phyloP scores from a whole-genome alignment of 176 grass and related monocot species.

The Poa annua region DNA sequence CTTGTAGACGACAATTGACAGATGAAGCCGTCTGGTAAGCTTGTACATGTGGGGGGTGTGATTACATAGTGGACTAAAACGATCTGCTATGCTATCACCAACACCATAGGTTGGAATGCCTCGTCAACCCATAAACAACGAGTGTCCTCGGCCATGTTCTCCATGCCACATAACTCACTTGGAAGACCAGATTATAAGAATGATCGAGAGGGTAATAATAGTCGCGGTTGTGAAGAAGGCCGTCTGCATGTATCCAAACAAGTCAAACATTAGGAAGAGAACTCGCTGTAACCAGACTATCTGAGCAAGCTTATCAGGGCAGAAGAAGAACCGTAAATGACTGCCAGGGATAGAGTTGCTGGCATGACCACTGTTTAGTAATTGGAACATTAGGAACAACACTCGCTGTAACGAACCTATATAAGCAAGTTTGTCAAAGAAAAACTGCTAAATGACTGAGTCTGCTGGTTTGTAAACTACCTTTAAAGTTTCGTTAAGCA shows the following conservation, averaged over 20 bases:
- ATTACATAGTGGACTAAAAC: constrained; percentile 4
- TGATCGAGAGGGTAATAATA: constrained; percentile 19
- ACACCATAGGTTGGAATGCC: constrained; percentile 14
- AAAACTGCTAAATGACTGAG: neutral
- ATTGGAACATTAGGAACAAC: neutral
- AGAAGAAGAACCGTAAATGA: neutral
- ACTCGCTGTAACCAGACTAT: neutral
- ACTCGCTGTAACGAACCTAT: neutral
- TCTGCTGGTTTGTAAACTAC: neutral
- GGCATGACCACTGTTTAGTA: neutral
- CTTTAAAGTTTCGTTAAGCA: neutral
- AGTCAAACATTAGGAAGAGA: neutral
- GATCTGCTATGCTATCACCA: constrained; percentile 21
- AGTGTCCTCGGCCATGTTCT: neutral
- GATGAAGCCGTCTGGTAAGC: neutral
- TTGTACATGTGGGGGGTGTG: neutral
- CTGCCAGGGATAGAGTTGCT: neutral
- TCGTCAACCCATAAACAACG: neutral
- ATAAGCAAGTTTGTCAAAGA: neutral
- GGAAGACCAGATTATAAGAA: constrained; percentile 41
- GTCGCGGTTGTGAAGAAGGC: constrained; percentile 39
- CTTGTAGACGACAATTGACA: neutral
- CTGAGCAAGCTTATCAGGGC: neutral
- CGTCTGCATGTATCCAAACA: constrained; percentile 17
- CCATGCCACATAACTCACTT: constrained; percentile 28